Conservation (phyloP, 192 early-diverging fungal genomes). For the Entomortierella parvispora region DNA sequence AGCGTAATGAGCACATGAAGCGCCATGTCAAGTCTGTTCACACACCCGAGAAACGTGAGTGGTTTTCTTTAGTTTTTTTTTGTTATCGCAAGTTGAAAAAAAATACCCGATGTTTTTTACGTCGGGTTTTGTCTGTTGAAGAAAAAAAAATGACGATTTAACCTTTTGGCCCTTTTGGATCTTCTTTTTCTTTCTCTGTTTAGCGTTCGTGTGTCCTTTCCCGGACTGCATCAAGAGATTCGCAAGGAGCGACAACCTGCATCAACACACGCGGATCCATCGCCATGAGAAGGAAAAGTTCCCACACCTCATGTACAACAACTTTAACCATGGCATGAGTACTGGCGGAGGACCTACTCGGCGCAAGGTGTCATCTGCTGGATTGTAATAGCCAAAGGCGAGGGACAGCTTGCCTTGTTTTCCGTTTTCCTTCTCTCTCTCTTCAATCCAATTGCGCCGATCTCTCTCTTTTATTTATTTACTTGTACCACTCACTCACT, state of each 20-base stretch:
- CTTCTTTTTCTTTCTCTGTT: background rate
- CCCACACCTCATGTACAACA: constrained; percentile 10
- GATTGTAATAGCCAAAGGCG: too few species aligned
- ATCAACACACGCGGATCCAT: constrained; percentile 66
- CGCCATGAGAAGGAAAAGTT: constrained; percentile 42
- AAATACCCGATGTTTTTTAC: too few species aligned
- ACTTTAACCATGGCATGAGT: constrained; percentile 6
- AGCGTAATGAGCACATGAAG: constrained; percentile 69
- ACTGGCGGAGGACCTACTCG: background rate
- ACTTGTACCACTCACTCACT: too few species aligned
- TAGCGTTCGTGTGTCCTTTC: constrained; percentile 60
- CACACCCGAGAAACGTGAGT: constrained; percentile 69
- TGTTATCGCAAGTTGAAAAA: background rate
- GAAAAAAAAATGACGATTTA: background rate
- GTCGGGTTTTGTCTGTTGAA: background rate
- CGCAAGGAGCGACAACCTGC: constrained; percentile 65
- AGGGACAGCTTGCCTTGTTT: too few species aligned
- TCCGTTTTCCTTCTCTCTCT: too few species aligned
- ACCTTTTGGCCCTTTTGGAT: background rate
- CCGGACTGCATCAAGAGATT: constrained; percentile 62
- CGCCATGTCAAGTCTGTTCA: constrained; percentile 68
- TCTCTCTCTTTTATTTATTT: too few species aligned
- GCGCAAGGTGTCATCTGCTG: background rate
- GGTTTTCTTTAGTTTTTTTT: background rate
- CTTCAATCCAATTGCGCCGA: too few species aligned